Conservation (phyloP, 805 yeast genomes). For the Yarrowia hollandica region DNA sequence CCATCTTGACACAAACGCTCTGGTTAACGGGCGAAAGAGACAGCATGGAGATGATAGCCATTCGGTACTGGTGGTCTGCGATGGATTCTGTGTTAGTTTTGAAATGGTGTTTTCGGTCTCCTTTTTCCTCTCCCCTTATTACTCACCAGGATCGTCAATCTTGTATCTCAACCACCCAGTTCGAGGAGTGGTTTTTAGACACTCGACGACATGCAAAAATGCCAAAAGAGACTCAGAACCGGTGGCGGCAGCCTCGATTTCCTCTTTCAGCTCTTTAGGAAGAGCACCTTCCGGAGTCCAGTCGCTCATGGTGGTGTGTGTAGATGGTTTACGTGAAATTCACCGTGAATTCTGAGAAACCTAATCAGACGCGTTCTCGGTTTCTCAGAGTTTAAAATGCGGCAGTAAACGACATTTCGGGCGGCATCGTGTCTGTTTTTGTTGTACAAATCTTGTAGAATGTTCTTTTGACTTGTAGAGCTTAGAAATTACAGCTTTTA, state of each 20-base stretch:
- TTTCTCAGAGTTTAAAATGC: background rate
- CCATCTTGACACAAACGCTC: conserved; percentile 76
- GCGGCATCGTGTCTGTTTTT: no score
- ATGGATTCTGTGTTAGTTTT: conserved; percentile 51
- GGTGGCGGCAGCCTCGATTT: background rate
- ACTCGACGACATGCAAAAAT: conserved; percentile 66
- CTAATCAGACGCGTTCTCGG: conserved; percentile 16
- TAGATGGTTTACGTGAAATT: background rate
- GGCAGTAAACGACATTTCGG: no score
- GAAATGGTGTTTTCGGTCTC: no score
- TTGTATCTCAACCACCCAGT: conserved; percentile 92
- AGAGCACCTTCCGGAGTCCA: conserved; percentile 25
- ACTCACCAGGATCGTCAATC: conserved; percentile 48
- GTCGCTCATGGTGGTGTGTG: conserved; percentile 2
- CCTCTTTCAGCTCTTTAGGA: conserved; percentile 1
- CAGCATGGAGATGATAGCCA: conserved; percentile 79
- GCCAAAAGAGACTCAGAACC: conserved; percentile 39
- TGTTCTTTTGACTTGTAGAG: no score
- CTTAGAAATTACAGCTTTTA: no score
- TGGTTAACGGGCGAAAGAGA: conserved; percentile 57
- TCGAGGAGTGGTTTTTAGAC: conserved; percentile 75
- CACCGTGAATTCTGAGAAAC: conserved; percentile 1
- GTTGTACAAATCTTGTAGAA: no score
- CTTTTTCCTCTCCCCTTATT: background rate
- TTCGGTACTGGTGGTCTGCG: conserved; percentile 95